Evolutionary conservation across 2,329 filamentous ascomycete species (phyloP).

Genomic region (Phoma sp.): DNA sequence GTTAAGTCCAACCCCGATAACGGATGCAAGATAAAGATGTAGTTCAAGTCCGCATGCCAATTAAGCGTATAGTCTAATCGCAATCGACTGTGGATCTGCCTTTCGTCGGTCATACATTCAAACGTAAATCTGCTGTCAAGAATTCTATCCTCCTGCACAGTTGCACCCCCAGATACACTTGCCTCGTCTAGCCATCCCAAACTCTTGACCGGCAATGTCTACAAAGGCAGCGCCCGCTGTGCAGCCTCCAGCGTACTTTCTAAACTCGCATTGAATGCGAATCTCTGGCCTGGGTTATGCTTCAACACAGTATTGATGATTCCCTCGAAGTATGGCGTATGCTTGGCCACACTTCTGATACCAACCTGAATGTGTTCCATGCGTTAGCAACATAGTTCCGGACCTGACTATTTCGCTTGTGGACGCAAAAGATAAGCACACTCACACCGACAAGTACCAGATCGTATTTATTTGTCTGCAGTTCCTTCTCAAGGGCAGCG

Average conservation of each 20-base stretch:
- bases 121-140: no score
- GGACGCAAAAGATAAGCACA: not conserved
- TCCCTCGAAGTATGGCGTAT: slow-evolving; percentile 9
- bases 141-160: no score
- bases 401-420: not conserved
- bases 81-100: no score
- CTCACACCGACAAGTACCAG: slow-evolving; percentile 5
- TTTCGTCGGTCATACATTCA: no score
- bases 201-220: not conserved
- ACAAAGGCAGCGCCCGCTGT: slow-evolving; percentile 3
- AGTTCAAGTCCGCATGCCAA: no score
- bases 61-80: no score
- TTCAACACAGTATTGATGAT: slow-evolving; percentile 7
- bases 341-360: slow-evolving; percentile 2
- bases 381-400: not conserved
- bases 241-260: slow-evolving; percentile 6
- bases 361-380: not conserved
- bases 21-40: no score
- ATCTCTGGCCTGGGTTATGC: slow-evolving; percentile 8
- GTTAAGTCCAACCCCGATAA: no score
- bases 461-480: not conserved
- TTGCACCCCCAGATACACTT: no score
- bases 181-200: not conserved
- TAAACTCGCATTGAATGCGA: slow-evolving; percentile 5
- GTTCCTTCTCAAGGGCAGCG: not conserved